These are phyloP conservation scores for Cladobotryum protrusum DNA, from an alignment of 2,329 filamentous ascomycete species.

Conservation along the genomic window DNA sequence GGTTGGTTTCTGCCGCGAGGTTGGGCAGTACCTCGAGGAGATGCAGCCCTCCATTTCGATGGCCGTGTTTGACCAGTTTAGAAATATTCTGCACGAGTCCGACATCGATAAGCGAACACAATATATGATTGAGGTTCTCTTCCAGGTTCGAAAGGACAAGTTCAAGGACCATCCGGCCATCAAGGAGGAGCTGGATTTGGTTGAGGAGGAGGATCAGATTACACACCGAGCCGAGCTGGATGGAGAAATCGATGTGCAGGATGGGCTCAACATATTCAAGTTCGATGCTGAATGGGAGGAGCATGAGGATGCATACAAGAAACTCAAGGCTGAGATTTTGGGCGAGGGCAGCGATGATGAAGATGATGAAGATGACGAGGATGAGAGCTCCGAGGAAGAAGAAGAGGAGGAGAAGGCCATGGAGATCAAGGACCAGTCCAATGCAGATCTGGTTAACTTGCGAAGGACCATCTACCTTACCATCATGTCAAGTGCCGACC, in stretches of 20 bases:
- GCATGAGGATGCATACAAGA: constrained; percentile 84
- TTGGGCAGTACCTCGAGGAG: constrained; percentile 89
- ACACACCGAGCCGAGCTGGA: constrained; percentile 81
- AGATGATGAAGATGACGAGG: constrained; percentile 55
- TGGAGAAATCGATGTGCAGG: constrained; percentile 77
- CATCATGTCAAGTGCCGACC: constrained; percentile 93
- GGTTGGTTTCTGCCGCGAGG: constrained; percentile 85
- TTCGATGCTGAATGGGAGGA: constrained; percentile 84
- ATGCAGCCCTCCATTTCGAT: constrained; percentile 86
- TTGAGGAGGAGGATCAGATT: constrained; percentile 97
- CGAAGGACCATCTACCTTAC: constrained; percentile 94
- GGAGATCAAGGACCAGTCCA: constrained; percentile 97
- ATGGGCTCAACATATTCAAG: constrained; percentile 92
- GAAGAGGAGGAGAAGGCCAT: constrained; percentile 73
- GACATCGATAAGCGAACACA: constrained; percentile 98
- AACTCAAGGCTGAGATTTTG: constrained; percentile 85
- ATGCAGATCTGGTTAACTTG: constrained; percentile 89
- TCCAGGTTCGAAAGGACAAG: constrained; percentile 91
- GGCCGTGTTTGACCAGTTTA: constrained; percentile 91
- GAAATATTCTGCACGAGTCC: constrained; percentile 90
- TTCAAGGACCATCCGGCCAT: constrained; percentile 93
- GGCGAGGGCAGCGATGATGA: constrained; percentile 87
- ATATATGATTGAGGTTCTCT: constrained; percentile 97
- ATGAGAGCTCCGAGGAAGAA: constrained; percentile 68
- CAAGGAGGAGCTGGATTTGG: constrained; percentile 86